Conservation (phyloP, 2,329 filamentous ascomycete genomes). For the Colletotrichum musae region DNA sequence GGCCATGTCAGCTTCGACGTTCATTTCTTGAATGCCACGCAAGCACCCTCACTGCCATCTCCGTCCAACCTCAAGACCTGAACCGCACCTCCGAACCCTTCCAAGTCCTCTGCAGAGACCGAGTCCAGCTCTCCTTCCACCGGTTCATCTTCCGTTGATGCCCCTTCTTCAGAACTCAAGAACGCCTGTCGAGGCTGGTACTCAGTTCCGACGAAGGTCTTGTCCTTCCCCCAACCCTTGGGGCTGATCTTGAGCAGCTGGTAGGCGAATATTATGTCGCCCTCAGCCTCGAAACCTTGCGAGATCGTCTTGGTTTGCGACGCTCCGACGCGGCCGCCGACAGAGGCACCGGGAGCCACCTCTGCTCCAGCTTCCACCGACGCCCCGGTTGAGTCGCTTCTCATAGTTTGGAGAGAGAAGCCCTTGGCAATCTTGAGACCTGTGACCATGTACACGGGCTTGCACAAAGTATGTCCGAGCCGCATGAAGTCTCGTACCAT, state of each 20-base stretch:
- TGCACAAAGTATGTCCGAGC: not conserved
- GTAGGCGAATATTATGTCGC: not conserved
- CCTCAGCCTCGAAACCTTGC: not conserved
- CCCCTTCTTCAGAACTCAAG: not conserved
- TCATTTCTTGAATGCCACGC: not conserved
- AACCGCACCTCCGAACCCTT: not conserved
- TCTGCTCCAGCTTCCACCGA: not conserved
- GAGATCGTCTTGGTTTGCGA: not conserved
- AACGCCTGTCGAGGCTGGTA: not conserved
- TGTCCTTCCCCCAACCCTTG: not conserved
- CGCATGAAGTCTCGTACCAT: not conserved
- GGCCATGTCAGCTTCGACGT: not conserved
- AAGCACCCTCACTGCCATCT: not conserved
- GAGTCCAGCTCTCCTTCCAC: not conserved
- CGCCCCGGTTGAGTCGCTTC: not conserved
- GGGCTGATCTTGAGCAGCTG: not conserved
- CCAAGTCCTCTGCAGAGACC: not conserved
- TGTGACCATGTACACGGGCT: not conserved
- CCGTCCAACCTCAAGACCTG: not conserved
- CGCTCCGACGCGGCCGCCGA: not conserved
- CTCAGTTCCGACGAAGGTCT: not conserved
- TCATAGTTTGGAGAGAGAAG: not conserved
- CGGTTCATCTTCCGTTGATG: not conserved
- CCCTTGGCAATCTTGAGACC: not conserved
- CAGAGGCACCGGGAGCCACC: not conserved